phyloP scores from a whole-genome alignment of 2,329 filamentous ascomycete genomes.

The Cladosporium oxysporum region DNA sequence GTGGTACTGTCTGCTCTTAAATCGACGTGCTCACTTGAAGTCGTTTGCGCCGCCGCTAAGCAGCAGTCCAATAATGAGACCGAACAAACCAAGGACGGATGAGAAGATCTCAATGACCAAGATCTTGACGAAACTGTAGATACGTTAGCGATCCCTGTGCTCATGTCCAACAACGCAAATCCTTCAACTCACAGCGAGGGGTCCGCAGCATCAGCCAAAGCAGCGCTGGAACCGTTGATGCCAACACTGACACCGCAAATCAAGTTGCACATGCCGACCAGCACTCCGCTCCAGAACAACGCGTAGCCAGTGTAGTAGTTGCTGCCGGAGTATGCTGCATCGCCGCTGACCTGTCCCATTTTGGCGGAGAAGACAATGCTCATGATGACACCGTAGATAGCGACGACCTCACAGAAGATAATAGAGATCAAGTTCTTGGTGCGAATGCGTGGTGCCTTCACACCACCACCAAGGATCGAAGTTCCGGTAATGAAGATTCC shows the following conservation, averaged over 20 bases:
- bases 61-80: conserved; percentile 89
- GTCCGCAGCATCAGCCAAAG: conserved; percentile 92
- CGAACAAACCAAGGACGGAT: conserved; percentile 93
- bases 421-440: conserved; percentile 99
- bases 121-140: conserved; percentile 88
- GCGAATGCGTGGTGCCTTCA: conserved; percentile 93
- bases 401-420: conserved; percentile 99
- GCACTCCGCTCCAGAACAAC: conserved; percentile 92
- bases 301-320: conserved; percentile 95
- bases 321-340: conserved; percentile 68
- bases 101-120: conserved; percentile 99
- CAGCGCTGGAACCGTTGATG: conserved; percentile 96
- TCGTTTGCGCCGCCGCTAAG: conserved; percentile 80
- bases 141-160: conserved; percentile 21
- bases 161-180: background rate
- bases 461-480: conserved; percentile 94
- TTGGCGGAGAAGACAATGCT: conserved; percentile 96
- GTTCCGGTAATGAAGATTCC: conserved; percentile 98
- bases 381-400: conserved; percentile 99
- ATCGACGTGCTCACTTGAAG: conserved; percentile 51
- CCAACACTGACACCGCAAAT: conserved; percentile 95
- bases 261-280: conserved; percentile 93
- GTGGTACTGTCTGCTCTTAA: background rate
- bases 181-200: conserved; percentile 70
- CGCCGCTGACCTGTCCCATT: conserved; percentile 65